Conservation (phyloP, 805 yeast species). For the Ogataea ganodermae region DNA sequence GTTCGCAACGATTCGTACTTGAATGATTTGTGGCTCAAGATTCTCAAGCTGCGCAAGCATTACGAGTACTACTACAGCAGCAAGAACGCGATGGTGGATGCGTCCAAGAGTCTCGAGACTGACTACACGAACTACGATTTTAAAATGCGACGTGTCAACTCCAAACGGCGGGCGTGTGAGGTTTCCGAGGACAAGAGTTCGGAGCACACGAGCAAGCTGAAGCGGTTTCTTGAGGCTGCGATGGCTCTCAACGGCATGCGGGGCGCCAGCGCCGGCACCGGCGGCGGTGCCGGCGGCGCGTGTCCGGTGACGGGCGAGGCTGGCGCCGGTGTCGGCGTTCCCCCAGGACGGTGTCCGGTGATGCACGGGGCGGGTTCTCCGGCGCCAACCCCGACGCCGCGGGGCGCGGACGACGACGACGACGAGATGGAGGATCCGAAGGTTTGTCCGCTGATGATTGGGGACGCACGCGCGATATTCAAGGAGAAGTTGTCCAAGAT, state of each 20-base stretch:
- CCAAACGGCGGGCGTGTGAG: conserved; percentile 16
- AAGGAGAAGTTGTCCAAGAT: conserved; percentile 37
- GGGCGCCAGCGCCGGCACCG: neutral
- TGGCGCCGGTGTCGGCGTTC: conserved; percentile 4
- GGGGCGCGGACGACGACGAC: conserved; percentile 25
- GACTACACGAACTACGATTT: conserved; percentile 36
- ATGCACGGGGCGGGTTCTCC: conserved; percentile 28
- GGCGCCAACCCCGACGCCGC: conserved; percentile 1
- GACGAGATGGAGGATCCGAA: conserved; percentile 38
- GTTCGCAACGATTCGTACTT: conserved; percentile 60
- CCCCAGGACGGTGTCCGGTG: conserved; percentile 29
- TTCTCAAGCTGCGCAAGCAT: conserved; percentile 37
- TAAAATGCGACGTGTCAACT: conserved; percentile 27
- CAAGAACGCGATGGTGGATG: conserved; percentile 32
- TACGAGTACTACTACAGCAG: conserved; percentile 39
- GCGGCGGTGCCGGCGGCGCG: conserved; percentile 4
- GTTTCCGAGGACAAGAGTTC: conserved; percentile 28
- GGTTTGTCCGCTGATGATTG: conserved; percentile 49
- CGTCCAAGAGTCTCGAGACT: conserved; percentile 33
- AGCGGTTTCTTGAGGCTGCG: conserved; percentile 34
- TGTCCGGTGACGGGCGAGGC: conserved; percentile 33
- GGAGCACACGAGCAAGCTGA: conserved; percentile 36
- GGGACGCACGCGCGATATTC: conserved; percentile 42
- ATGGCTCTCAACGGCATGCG: conserved; percentile 12
- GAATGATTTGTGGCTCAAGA: conserved; percentile 51